Base-by-base conservation (phyloP, 495 filamentous ascomycete genomes). In the Jackrogersella minutella region DNA sequence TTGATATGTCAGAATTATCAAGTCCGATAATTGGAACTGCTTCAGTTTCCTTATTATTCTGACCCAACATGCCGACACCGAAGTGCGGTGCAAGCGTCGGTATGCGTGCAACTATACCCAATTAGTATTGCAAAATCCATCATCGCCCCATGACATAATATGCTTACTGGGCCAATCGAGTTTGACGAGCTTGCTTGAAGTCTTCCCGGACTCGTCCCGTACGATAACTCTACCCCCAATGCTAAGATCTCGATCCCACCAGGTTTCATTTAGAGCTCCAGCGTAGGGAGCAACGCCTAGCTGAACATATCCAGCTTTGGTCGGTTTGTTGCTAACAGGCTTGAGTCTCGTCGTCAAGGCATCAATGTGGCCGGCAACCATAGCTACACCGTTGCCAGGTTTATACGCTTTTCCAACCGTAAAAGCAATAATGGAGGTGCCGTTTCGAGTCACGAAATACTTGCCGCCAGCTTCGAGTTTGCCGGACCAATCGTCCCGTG, bases 71-170 rank as follows among this genome's bases (percentile, higher is more conserved):
- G 7, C 89, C 85, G 28, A 89, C 83, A 21, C 95, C 95, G 68
- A 99, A 99, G 76, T 99, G 95, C 33, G 92, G 92, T 33, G 95
- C 95, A 5, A 99, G 83, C 0, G 95, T 97, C 10, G 95, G 93
- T 66, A 97, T 93, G 36, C 91, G 84, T 11, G 95, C 95, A 77
- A 99, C 88, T 80, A 43, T 39, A 28, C 26, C 52, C 40, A 21
- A 56, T 74, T 64, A 74, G 62, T 39, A 59, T 21, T n/a, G n/a
- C n/a, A 22, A 43, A 16, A 17, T 33, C 10, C 33, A 55, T 50
- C 19, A 17, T 14, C 14, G 11, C 17, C 8, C n/a, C n/a, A n/a
- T n/a, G n/a, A n/a, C 7, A 62, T 16, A n/a, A 24, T 10, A 19
- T 50, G 51, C 74, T 57, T 75, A 82, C 76, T 90, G 1, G 95